Conservation (phyloP, 2,329 filamentous ascomycete genomes). For the Didymella pomorum region DNA sequence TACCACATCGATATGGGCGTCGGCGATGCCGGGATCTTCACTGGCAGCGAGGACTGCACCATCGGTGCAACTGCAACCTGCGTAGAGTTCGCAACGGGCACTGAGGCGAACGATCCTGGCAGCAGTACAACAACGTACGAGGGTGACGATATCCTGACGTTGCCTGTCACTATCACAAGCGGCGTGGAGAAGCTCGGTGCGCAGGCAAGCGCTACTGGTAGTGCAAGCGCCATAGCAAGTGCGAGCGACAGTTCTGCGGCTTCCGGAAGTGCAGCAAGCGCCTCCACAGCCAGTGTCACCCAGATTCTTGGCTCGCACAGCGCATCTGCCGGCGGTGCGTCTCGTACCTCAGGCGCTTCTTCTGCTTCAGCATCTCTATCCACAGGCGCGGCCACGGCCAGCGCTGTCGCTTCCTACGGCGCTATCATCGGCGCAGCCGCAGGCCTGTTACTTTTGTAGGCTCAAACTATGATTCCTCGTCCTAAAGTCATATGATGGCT, state of each 20-base stretch:
- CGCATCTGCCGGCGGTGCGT: conserved; percentile 6
- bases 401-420: conserved; percentile 9
- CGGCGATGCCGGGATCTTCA: conserved; percentile 26
- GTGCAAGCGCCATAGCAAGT: conserved; percentile 2
- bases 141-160: conserved; percentile 8
- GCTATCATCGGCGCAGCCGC: conserved; percentile 21
- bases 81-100: conserved; percentile 31
- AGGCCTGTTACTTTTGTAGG: background rate
- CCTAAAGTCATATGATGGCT: background rate
- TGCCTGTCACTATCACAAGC: conserved; percentile 25
- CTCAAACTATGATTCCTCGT: too few species aligned
- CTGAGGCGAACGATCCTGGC: conserved; percentile 38
- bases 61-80: conserved; percentile 29
- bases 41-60: conserved; percentile 30
- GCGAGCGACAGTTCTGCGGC: conserved; percentile 8
- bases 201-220: conserved; percentile 10
- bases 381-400: conserved; percentile 21
- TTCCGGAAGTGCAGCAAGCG: conserved; percentile 13
- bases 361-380: conserved; percentile 12
- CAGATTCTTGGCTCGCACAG: conserved; percentile 4
- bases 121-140: conserved; percentile 30
- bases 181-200: conserved; percentile 29
- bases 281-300: conserved; percentile 9
- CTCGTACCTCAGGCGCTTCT: background rate
- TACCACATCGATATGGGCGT: conserved; percentile 32